Evolutionary conservation across 345 rosid species (phyloP).

Genomic region (Sapria himalayana): DNA sequence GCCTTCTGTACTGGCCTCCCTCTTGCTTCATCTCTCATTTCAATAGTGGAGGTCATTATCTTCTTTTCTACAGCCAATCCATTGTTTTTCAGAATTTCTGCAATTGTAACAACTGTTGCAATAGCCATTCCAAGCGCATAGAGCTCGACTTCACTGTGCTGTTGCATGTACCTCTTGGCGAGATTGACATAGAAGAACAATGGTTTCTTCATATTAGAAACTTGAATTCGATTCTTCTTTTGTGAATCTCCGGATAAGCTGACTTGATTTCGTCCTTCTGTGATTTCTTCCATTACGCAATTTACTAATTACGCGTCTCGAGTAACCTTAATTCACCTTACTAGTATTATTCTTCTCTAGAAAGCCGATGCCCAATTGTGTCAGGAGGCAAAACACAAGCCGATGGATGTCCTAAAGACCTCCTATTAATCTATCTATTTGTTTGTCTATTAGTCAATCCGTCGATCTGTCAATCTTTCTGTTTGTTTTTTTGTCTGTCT

Average conservation of each 20-base stretch:
- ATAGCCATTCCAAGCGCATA: slow-evolving; percentile 97
- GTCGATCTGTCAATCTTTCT: no score
- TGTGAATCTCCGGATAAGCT: slow-evolving; percentile 23
- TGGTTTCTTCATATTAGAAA: slow-evolving; percentile 86
- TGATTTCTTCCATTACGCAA: slow-evolving; percentile 78
- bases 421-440: no score
- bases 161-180: slow-evolving; percentile 97
- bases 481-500: no score
- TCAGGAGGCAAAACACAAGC: no score
- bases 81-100: slow-evolving; percentile 72
- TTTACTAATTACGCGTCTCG: no score
- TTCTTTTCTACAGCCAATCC: slow-evolving; percentile 78
- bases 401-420: no score
- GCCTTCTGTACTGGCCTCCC: slow-evolving; percentile 73
- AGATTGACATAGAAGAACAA: slow-evolving; percentile 89
- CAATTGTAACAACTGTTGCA: slow-evolving; percentile 63
- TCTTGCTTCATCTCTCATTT: slow-evolving; percentile 65
- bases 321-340: no score
- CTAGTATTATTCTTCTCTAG: no score
- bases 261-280: slow-evolving; percentile 44
- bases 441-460: no score
- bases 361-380: no score
- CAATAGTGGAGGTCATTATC: slow-evolving; percentile 65
- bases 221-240: slow-evolving; percentile 85
- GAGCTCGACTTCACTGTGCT: slow-evolving; percentile 61